Evolutionary conservation across 2,329 filamentous ascomycete species (phyloP).

Genomic region (Penicillium sp.): DNA sequence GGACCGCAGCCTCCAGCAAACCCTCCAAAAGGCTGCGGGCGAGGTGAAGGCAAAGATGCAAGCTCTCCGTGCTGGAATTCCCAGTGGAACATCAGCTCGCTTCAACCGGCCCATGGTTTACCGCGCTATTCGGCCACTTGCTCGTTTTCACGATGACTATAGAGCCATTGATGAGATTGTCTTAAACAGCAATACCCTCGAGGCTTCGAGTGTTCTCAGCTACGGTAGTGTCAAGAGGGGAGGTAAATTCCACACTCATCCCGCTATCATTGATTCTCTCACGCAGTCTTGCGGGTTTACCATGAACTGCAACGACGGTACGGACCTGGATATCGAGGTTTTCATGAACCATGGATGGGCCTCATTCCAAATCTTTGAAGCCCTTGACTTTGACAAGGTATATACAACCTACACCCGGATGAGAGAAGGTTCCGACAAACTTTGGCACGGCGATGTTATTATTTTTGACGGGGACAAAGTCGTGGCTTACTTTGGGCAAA

Average conservation of each 20-base stretch:
- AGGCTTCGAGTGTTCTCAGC: constrained; percentile 1
- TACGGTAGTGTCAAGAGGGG: neutral
- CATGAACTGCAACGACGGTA: constrained; percentile 15
- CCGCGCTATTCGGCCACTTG: neutral
- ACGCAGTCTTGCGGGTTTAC: constrained; percentile 13
- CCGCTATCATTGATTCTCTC: constrained; percentile 12
- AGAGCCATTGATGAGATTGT: constrained; percentile 4
- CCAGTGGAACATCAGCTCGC: neutral
- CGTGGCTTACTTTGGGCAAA: constrained; percentile 16
- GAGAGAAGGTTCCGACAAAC: neutral
- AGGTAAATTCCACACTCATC: constrained; percentile 11
- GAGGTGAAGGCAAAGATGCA: neutral
- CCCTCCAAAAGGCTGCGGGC: neutral
- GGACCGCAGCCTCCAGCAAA: neutral
- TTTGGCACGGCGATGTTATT: constrained; percentile 5
- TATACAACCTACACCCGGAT: constrained; percentile 3
- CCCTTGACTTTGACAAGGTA: constrained; percentile 8
- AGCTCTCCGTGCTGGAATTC: constrained; percentile 1
- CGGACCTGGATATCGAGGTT: constrained; percentile 12
- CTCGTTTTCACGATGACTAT: constrained; percentile 6
- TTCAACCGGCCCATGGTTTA: constrained; percentile 3
- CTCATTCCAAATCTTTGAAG: constrained; percentile 11
- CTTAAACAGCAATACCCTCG: neutral
- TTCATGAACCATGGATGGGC: constrained; percentile 17
- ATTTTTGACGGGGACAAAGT: constrained; percentile 14